Base-by-base conservation (phyloP, 2,329 filamentous ascomycete species). In the Diaporthe australafricana region DNA sequence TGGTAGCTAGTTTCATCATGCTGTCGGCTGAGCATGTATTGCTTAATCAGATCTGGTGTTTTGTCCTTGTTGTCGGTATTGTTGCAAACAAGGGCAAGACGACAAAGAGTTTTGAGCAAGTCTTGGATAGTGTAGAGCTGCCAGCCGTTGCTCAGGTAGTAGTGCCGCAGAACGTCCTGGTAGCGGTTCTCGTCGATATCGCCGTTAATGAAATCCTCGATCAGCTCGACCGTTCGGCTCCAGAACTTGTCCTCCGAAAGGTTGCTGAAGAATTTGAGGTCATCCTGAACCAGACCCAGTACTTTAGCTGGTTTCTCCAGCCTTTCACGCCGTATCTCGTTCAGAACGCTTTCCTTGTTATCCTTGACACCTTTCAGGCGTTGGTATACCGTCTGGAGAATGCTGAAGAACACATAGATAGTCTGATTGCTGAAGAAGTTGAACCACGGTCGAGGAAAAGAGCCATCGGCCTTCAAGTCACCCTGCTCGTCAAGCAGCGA, bases 101-200 rank as follows among this genome's bases (percentile, higher is more conserved):
- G 93, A 72, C 93, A 92, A 48, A 98, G 89, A 1, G 92, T 92
- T 79, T 91, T 91, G 68, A 98, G 89, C 38, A 98, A 90, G 80
- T 97, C 95, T 79, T 97, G 94, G 75, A 98, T 91, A 5, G 94
- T 95, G 84, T 98, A 99, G 48, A 98, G 84, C 78, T 95, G 94
- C 93, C 96, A 99, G 8, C 96, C 96, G 75, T 91, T 93, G 79
- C 93, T 92, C 71, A 98, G 87, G 80, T 98, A 99, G 83, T 94
- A 98, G 75, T 95, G 93, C 30, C 96, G 93, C 70, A 99, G 87
- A 7, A 95, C 93, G 78, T 98, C 95, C 81, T 98, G 96, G 76
- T 97, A 94, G 38, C 94, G 91, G 68, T 86, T 87, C 81, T 95
- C 91, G 67, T 98, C 96, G 47, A 95, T 87, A 12, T 97, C 94